These are phyloP conservation scores for Musa balbisiana DNA, from an alignment of 202 grass and related monocot species.

Conservation along the genomic window DNA sequence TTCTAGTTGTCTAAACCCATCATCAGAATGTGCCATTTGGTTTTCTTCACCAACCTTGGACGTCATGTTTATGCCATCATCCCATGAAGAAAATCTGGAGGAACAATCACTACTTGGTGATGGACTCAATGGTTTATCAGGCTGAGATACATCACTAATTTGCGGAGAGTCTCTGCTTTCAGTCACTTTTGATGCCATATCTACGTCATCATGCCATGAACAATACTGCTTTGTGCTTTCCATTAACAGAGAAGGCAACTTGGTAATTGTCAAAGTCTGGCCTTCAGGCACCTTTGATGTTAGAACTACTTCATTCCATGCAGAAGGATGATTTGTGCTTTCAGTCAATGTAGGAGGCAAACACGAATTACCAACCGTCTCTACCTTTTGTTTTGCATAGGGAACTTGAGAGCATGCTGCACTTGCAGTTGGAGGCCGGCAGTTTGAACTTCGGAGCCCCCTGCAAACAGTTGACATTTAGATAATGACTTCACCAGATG, in stretches of 20 bases:
- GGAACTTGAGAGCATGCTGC: slow-evolving; percentile 33
- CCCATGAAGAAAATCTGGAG: slow-evolving; percentile 70
- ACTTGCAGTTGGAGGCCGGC: slow-evolving; percentile 28
- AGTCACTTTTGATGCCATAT: slow-evolving; percentile 31
- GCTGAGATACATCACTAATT: slow-evolving; percentile 34
- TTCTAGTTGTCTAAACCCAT: slow-evolving; percentile 9
- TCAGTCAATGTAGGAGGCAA: slow-evolving; percentile 29
- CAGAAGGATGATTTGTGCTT: slow-evolving; percentile 41
- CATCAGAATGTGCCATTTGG: slow-evolving; percentile 25
- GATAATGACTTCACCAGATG: slow-evolving; percentile 11
- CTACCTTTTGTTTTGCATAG: slow-evolving; percentile 49
- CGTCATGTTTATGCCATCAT: slow-evolving; percentile 45
- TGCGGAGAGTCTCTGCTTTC: slow-evolving; percentile 32
- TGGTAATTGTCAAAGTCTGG: not conserved
- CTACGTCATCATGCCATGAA: slow-evolving; percentile 65
- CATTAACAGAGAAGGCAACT: slow-evolving; percentile 27
- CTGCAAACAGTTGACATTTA: slow-evolving; percentile 32
- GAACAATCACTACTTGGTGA: slow-evolving; percentile 45
- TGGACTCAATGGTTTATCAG: slow-evolving; percentile 39
- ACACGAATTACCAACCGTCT: slow-evolving; percentile 33
- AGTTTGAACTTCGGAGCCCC: slow-evolving; percentile 54
- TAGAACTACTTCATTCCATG: slow-evolving; percentile 58
- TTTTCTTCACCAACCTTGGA: slow-evolving; percentile 32
- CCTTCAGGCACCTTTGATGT: slow-evolving; percentile 36
- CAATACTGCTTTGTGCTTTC: slow-evolving; percentile 40